These are phyloP conservation scores for Aristolochia californica DNA, from an alignment of 164 flowering plant genomes.

Conservation along the genomic window DNA sequence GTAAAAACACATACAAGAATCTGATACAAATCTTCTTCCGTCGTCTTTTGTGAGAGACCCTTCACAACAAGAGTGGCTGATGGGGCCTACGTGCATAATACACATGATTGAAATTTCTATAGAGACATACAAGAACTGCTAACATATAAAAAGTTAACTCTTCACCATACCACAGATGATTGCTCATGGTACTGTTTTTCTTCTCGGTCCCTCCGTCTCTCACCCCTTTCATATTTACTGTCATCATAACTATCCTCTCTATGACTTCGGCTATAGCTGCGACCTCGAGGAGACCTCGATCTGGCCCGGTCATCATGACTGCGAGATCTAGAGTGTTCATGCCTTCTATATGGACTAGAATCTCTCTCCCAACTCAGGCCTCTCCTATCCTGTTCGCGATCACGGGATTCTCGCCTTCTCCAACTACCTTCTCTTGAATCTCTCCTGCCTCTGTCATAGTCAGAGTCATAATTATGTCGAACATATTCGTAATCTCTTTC, in stretches of 20 bases:
- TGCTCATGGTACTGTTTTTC: slow-evolving; percentile 56
- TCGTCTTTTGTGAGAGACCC: slow-evolving; percentile 91
- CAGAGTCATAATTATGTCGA: slow-evolving; percentile 79
- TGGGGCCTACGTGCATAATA: slow-evolving; percentile 49
- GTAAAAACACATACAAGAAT: slow-evolving; percentile 62
- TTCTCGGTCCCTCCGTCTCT: slow-evolving; percentile 70
- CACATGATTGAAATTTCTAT: neutral
- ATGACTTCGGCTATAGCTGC: slow-evolving; percentile 68
- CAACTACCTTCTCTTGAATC: slow-evolving; percentile 38
- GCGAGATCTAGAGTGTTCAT: slow-evolving; percentile 62
- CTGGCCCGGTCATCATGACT: slow-evolving; percentile 63
- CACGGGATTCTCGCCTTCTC: slow-evolving; percentile 67
- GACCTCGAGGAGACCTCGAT: slow-evolving; percentile 86
- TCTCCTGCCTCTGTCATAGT: slow-evolving; percentile 72
- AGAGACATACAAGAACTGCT: neutral
- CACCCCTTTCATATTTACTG: slow-evolving; percentile 54
- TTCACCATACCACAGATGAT: slow-evolving; percentile 51
- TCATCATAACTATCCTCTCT: slow-evolving; percentile 89
- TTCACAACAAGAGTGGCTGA: slow-evolving; percentile 96
- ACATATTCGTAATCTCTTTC: slow-evolving; percentile 77
- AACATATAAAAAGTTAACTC: neutral
- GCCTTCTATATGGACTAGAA: slow-evolving; percentile 58
- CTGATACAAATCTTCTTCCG: slow-evolving; percentile 92
- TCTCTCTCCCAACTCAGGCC: slow-evolving; percentile 61
- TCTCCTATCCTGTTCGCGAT: slow-evolving; percentile 66